Percentiles rank a stretch among this genome's conserved stretches.
phyloP scores from a whole-genome alignment of 2,329 filamentous ascomycete species.

The Bertia moriformis region DNA sequence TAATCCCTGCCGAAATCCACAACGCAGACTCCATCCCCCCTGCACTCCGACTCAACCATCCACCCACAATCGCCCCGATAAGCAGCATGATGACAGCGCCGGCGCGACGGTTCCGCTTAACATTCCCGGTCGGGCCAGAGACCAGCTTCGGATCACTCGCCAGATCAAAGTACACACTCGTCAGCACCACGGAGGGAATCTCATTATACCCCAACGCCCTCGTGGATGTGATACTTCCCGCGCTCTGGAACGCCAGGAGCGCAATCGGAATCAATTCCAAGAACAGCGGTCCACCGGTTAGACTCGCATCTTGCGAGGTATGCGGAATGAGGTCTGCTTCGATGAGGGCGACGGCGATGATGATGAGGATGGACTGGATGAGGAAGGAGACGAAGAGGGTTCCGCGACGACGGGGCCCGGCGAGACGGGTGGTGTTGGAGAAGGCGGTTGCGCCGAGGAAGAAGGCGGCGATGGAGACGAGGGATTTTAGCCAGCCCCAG shows the following conservation, averaged over 20 bases:
- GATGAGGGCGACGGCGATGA: constrained; percentile 34
- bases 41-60: constrained; percentile 28
- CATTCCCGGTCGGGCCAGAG: constrained; percentile 22
- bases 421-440: constrained; percentile 15
- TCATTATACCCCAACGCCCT: constrained; percentile 34
- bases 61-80: constrained; percentile 28
- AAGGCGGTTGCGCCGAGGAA: constrained; percentile 34
- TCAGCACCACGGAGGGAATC: constrained; percentile 37
- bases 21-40: constrained; percentile 24
- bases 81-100: constrained; percentile 27
- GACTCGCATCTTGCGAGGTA: constrained; percentile 14
- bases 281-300: constrained; percentile 15
- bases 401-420: constrained; percentile 20
- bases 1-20: constrained; percentile 29
- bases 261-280: constrained; percentile 27
- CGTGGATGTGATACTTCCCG: constrained; percentile 34
- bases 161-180: constrained; percentile 36
- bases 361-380: constrained; percentile 32
- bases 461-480: constrained; percentile 36
- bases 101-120: constrained; percentile 31
- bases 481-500: constrained; percentile 34
- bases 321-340: constrained; percentile 28
- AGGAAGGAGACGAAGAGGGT: constrained; percentile 32
- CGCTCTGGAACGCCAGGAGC: constrained; percentile 35
- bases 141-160: constrained; percentile 32